Conservation (phyloP, 2,329 filamentous ascomycete species). For the Corinectria fuckeliana region DNA sequence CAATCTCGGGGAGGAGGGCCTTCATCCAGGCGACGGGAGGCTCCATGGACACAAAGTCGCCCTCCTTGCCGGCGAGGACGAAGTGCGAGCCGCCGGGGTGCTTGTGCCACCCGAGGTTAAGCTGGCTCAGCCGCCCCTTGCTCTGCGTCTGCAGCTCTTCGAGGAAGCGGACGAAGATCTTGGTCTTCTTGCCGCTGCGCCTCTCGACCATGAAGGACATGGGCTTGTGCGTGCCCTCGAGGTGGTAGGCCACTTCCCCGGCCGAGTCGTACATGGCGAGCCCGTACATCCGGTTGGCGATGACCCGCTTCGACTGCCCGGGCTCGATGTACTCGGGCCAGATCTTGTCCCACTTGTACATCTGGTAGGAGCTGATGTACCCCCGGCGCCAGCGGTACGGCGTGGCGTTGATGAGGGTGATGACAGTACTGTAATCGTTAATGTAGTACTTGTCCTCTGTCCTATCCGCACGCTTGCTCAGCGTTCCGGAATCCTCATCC, state of each 20-base stretch:
- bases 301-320: slow-evolving; percentile 29
- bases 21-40: slow-evolving; percentile 41
- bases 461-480: background rate
- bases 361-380: slow-evolving; percentile 28
- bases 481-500: too few relatives aligned
- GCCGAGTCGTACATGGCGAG: slow-evolving; percentile 25
- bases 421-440: background rate
- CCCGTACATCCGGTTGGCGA: background rate
- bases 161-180: slow-evolving; percentile 28
- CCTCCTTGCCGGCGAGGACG: slow-evolving; percentile 41
- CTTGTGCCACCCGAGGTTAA: slow-evolving; percentile 24
- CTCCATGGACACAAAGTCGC: slow-evolving; percentile 38
- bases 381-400: slow-evolving; percentile 40
- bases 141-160: slow-evolving; percentile 34
- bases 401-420: slow-evolving; percentile 44
- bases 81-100: slow-evolving; percentile 35
- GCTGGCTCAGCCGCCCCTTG: slow-evolving; percentile 11
- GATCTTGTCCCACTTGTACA: slow-evolving; percentile 24
- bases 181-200: slow-evolving; percentile 3
- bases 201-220: slow-evolving; percentile 39
- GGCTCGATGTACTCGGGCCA: slow-evolving; percentile 40
- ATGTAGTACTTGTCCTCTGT: background rate
- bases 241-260: slow-evolving; percentile 39
- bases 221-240: slow-evolving; percentile 37
- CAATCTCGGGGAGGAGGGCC: slow-evolving; percentile 33